phyloP scores from a whole-genome alignment of 257 asterid species.

The Echites panduratus region DNA sequence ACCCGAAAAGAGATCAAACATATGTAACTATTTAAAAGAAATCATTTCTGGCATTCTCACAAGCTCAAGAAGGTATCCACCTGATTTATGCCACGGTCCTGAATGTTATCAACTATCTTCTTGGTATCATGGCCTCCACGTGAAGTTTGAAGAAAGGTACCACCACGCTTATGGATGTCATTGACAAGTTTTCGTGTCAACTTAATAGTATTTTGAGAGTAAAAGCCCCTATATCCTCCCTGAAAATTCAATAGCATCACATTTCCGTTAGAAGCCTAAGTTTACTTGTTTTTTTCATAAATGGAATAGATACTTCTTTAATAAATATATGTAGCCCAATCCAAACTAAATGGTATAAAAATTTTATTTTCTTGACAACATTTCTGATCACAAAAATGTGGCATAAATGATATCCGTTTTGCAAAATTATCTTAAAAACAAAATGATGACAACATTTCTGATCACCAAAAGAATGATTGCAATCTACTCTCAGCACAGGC shows the following conservation, averaged over 20 bases:
- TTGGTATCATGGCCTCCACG: conserved; percentile 94
- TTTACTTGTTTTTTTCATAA: not conserved
- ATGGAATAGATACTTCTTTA: not conserved
- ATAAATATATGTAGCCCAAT: not conserved
- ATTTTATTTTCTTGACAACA: not conserved
- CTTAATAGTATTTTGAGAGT: conserved; percentile 71
- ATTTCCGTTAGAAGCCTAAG: not conserved
- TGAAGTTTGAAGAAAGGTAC: conserved; percentile 88
- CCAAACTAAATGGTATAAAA: not conserved
- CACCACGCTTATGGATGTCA: conserved; percentile 94
- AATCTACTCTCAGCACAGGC: not conserved
- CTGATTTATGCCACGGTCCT: conserved; percentile 95
- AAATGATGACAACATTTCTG: too few relatives aligned
- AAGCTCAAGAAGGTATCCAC: conserved; percentile 25
- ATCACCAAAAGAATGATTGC: not conserved
- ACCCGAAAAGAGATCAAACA: conserved; percentile 17
- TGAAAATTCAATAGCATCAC: conserved; percentile 19
- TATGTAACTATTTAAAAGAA: conserved; percentile 7
- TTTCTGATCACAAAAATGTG: not conserved
- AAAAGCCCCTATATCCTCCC: conserved; percentile 98
- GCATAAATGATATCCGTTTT: not conserved
- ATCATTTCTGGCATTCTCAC: not conserved
- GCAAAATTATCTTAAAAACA: not conserved
- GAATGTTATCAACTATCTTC: conserved; percentile 91
- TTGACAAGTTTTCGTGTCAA: conserved; percentile 75